Conservation (phyloP, 2,329 filamentous ascomycete genomes). For the Epichloe elymi region DNA sequence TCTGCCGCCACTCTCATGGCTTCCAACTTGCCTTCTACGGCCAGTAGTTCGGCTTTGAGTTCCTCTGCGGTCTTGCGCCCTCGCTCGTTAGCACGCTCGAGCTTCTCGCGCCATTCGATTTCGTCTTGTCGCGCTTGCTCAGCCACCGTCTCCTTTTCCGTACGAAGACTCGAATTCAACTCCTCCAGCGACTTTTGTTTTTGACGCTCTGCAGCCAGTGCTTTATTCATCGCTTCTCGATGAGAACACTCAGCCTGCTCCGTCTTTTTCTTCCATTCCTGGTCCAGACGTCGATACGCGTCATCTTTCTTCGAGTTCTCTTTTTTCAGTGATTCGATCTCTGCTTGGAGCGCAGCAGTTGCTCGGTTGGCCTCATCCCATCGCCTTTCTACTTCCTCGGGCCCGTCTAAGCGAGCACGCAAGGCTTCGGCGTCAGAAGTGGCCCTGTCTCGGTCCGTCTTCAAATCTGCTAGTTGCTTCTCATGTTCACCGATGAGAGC, state of each 20-base stretch:
- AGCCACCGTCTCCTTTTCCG: conserved; percentile 63
- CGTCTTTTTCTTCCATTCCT: conserved; percentile 54
- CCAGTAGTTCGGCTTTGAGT: conserved; percentile 61
- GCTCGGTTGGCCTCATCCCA: conserved; percentile 37
- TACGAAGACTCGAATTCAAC: conserved; percentile 49
- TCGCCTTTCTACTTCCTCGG: conserved; percentile 41
- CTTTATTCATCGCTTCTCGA: conserved; percentile 51
- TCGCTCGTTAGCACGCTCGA: conserved; percentile 59
- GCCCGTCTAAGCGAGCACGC: conserved; percentile 33
- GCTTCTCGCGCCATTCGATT: conserved; percentile 59
- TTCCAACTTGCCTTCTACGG: conserved; percentile 82
- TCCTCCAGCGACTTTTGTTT: conserved; percentile 42
- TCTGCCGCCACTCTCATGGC: conserved; percentile 74
- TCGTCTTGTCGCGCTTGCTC: conserved; percentile 59
- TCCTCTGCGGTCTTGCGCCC: conserved; percentile 59
- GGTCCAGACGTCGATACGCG: conserved; percentile 54
- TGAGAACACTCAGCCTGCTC: conserved; percentile 53
- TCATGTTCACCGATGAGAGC: conserved; percentile 53
- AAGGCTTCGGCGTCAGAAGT: conserved; percentile 34
- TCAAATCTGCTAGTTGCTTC: conserved; percentile 47
- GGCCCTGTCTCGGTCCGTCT: conserved; percentile 45
- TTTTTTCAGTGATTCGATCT: conserved; percentile 30
- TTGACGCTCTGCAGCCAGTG: conserved; percentile 53
- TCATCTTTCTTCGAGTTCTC: conserved; percentile 45
- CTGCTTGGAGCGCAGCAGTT: conserved; percentile 33